Evolutionary conservation across 441 rosid genomes (phyloP).

Genomic region (Erodium moschatum): DNA sequence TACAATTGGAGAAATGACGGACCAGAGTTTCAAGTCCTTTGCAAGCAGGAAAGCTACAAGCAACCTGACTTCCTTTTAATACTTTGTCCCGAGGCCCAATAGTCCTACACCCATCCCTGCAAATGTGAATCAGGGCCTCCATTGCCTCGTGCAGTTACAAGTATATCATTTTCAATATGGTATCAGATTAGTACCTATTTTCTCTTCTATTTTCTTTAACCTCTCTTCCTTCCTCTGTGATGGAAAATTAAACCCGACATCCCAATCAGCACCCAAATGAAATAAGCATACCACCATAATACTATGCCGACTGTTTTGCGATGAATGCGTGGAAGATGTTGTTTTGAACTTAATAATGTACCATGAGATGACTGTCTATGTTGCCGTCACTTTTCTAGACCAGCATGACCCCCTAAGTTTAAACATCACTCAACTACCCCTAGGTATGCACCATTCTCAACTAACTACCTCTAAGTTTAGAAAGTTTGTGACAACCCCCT

Average conservation of each 20-base stretch:
- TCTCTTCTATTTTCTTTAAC: slow-evolving; percentile 46
- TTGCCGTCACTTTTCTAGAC: too few species aligned
- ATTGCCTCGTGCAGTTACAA: slow-evolving; percentile 65
- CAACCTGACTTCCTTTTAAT: slow-evolving; percentile 39
- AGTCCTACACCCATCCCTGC: slow-evolving; percentile 76
- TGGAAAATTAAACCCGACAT: slow-evolving; percentile 10
- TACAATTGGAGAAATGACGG: slow-evolving; percentile 69
- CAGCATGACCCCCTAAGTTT: too few species aligned
- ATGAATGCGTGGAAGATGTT: too few species aligned
- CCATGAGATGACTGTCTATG: not conserved
- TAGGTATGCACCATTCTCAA: too few species aligned
- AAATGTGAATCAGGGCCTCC: slow-evolving; percentile 86
- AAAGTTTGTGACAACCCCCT: too few species aligned
- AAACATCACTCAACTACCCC: too few species aligned
- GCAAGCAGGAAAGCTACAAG: slow-evolving; percentile 65
- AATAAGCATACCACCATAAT: not conserved
- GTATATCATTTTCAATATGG: slow-evolving; percentile 33
- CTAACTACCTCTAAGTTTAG: too few species aligned
- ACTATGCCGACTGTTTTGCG: too few species aligned
- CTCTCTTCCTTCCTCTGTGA: slow-evolving; percentile 51
- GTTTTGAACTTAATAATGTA: not conserved
- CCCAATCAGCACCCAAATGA: not conserved
- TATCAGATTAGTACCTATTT: too few species aligned
- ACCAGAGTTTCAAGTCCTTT: slow-evolving; percentile 66
- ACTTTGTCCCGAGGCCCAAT: slow-evolving; percentile 70